phyloP scores from a whole-genome alignment of 805 yeast genomes.

The Pichia insulana region DNA sequence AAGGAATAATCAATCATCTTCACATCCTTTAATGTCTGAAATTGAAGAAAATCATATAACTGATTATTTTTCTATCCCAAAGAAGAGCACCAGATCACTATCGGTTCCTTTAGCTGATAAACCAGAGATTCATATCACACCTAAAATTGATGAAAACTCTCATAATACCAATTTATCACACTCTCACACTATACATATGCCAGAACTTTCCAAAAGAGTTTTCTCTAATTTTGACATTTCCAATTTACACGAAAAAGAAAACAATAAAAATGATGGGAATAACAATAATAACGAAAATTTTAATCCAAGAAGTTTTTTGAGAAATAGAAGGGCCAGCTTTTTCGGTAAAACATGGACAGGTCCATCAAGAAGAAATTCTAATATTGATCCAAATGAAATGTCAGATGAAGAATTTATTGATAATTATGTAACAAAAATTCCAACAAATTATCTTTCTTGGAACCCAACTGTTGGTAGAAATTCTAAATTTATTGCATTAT shows the following conservation, averaged over 20 bases:
- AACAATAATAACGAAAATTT: neutral
- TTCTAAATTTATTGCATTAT: constrained; percentile 77
- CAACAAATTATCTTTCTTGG: constrained; percentile 74
- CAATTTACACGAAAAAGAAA: neutral
- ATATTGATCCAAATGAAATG: constrained; percentile 7
- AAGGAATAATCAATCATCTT: neutral
- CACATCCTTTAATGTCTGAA: neutral
- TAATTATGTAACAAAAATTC: constrained; percentile 15
- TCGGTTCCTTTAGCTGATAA: constrained; percentile 1
- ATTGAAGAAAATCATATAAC: neutral
- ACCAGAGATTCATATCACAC: neutral
- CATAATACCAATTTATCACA: neutral
- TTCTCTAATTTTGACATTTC: constrained; percentile 1
- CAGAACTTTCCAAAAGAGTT: constrained; percentile 4
- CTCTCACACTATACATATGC: constrained; percentile 6
- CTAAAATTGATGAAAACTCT: neutral
- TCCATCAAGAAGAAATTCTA: constrained; percentile 3
- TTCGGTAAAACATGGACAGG: constrained; percentile 15
- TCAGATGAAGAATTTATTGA: constrained; percentile 27
- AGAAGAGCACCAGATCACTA: neutral
- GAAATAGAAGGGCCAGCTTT: constrained; percentile 7
- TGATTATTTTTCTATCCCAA: constrained; percentile 1
- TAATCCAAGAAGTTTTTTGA: neutral
- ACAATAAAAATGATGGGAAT: neutral
- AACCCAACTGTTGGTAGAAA: constrained; percentile 88